Base-by-base conservation (phyloP, 2,329 filamentous ascomycete genomes). In the Botrytis byssoidea region DNA sequence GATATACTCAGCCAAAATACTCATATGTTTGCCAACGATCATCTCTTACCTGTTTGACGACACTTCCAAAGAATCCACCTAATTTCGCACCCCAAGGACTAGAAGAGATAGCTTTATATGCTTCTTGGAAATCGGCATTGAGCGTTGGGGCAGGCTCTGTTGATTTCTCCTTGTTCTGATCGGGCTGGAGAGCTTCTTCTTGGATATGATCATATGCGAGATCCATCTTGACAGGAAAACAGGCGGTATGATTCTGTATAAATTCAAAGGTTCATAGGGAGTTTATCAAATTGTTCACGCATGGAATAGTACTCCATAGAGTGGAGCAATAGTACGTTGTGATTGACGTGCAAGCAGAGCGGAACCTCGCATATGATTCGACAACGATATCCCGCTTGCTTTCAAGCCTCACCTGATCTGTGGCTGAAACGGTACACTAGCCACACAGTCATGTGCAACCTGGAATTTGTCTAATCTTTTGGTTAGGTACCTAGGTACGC, bases 191-290 rank as follows among this genome's bases (percentile, higher is more conserved):
- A 70, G 90, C 88, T 82, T 96, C 91, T 85, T 97, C 94, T 82
- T 94, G 91, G 80, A 98, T 97, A 83, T 97, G 94, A 81, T 99
- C 96, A 88, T 98, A 99, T 63, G 95, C 95, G 81, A 97, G 87
- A 88, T 99, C 96, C 96, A 99, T 98, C 74, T 68, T 37, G 55
- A 64, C 48, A 22, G 22, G 60, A 25, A 32, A 18, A n/a, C 18
- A 18, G 14, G n/a, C n/a, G 51, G n/a, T 55, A 57, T 51, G 46
- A 22, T n/a, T 40, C 25, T 55, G n/a, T 3, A 57, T 35, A 40
- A 44, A 29, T 25, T 48, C n/a, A 51, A 61, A 63, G 16, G 44
- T 46, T 40, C 69, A 70, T 48, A n/a, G 29, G 68, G 51, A 42
- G 48, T 59, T 48, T 61, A 44, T 51, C 57, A 51, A 40, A 48